A percentile compares a stretch with the other conserved stretches of the same genome.
These are phyloP conservation scores for Brassica hybrid DNA, from an alignment of 441 rosid species.

Conservation along the genomic window DNA sequence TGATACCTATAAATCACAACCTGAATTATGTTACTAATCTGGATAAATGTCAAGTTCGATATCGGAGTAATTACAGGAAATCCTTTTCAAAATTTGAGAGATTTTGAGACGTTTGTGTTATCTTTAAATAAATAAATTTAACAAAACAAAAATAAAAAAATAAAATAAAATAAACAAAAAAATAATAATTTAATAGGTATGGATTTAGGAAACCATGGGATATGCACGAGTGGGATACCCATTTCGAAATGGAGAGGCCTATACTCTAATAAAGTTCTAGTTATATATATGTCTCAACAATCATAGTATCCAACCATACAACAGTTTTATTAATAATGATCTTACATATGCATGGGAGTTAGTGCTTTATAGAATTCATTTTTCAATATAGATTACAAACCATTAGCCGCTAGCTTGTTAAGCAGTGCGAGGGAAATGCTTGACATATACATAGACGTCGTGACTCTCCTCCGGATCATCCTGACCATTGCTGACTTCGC, in stretches of 20 bases:
- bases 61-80: background rate
- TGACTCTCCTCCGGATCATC: slow-evolving; percentile 49
- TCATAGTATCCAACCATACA: background rate
- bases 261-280: background rate
- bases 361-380: background rate
- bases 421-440: slow-evolving; percentile 88
- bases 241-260: background rate
- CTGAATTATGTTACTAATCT: background rate
- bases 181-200: background rate
- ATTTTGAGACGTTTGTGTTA: background rate
- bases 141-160: too few relatives aligned
- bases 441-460: slow-evolving; percentile 52
- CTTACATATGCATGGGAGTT: background rate
- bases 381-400: slow-evolving; percentile 37
- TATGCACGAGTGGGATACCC: background rate
- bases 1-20: background rate
- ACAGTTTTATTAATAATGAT: slow-evolving; percentile 16
- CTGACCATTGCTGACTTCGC: slow-evolving; percentile 40
- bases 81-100: background rate
- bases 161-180: too few relatives aligned
- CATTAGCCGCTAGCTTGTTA: slow-evolving; percentile 67
- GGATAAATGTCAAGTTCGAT: background rate
- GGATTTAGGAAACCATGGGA: background rate
- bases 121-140: background rate
- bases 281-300: slow-evolving; percentile 13